Conservation (phyloP, 1,284 basidiomycete species). For the Puccinia sorghi region DNA sequence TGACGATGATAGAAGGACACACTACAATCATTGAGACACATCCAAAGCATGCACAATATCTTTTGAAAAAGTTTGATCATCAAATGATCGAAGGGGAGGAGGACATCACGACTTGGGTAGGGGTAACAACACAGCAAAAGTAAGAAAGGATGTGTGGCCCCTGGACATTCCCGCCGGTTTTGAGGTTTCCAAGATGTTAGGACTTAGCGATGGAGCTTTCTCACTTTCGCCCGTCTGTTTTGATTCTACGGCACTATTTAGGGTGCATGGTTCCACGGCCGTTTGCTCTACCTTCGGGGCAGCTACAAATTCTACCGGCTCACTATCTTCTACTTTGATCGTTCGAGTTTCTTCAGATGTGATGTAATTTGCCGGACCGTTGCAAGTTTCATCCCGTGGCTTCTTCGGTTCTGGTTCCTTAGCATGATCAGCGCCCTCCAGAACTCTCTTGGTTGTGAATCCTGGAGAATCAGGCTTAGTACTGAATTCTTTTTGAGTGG, state of each 20-base stretch:
- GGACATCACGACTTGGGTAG: constrained; percentile 1
- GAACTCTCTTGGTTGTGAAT: background rate
- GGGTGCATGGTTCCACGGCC: background rate
- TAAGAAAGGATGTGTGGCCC: constrained; percentile 50
- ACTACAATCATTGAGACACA: no score
- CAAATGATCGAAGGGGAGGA: background rate
- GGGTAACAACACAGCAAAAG: constrained; percentile 45
- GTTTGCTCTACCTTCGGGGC: background rate
- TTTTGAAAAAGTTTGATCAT: no score
- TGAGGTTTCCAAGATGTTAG: constrained; percentile 38
- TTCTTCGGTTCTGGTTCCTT: constrained; percentile 19
- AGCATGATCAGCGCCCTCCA: background rate
- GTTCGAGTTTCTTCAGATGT: background rate
- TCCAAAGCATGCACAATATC: no score
- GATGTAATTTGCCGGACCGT: background rate
- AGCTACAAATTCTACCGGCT: background rate
- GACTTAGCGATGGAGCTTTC: background rate
- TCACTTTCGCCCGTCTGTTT: background rate
- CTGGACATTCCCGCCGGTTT: constrained; percentile 44
- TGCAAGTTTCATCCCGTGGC: background rate
- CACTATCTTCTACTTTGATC: background rate
- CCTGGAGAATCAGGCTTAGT: constrained; percentile 5
- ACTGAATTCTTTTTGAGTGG: background rate
- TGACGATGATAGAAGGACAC: no score
- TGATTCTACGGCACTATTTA: background rate